phyloP scores from a whole-genome alignment of 2,329 filamentous ascomycete species.

The Fusarium transvaalense region DNA sequence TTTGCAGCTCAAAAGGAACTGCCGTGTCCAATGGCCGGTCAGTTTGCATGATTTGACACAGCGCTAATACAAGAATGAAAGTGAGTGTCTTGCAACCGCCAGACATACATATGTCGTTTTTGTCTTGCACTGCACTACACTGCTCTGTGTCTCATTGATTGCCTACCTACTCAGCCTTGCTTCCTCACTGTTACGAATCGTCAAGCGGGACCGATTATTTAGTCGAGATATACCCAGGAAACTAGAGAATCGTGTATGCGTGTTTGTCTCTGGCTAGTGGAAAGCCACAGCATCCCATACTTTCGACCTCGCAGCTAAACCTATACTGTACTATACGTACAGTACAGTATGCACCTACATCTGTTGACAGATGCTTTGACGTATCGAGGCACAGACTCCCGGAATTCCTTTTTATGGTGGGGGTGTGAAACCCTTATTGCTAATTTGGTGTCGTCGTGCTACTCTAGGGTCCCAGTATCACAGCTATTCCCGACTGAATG shows the following conservation, averaged over 20 bases:
- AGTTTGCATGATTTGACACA: constrained; percentile 14
- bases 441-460: constrained; percentile 1
- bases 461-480: constrained; percentile 22
- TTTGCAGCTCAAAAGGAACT: background rate
- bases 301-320: constrained; percentile 8
- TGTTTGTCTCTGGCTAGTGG: constrained; percentile 29
- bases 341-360: background rate
- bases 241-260: constrained; percentile 13
- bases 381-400: constrained; percentile 1
- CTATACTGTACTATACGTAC: background rate
- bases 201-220: constrained; percentile 2
- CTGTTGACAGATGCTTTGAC: background rate
- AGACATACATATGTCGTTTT: background rate
- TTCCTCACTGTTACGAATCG: constrained; percentile 21
- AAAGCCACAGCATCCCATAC: constrained; percentile 27
- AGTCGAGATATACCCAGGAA: constrained; percentile 13
- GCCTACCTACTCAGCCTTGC: constrained; percentile 5
- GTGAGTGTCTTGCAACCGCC: constrained; percentile 3
- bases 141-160: background rate
- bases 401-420: constrained; percentile 6
- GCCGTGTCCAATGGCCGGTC: constrained; percentile 15
- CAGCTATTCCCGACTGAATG: constrained; percentile 35
- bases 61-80: constrained; percentile 6
- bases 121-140: background rate
- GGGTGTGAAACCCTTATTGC: constrained; percentile 13